phyloP scores from a whole-genome alignment of 371 early-diverging fungal genomes.

The Coemansia linderi region DNA sequence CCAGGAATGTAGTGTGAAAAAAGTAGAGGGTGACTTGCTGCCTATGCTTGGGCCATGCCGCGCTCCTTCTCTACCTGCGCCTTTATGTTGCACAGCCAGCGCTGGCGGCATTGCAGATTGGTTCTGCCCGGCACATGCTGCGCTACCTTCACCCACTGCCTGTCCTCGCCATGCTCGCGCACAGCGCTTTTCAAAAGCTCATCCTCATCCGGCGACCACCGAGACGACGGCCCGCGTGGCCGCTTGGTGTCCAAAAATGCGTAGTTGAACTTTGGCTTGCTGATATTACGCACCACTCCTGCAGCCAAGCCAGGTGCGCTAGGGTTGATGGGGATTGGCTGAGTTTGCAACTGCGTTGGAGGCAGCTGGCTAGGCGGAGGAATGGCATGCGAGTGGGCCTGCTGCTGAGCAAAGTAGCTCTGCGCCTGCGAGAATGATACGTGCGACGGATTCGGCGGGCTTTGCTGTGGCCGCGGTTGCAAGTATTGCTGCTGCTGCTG shows the following conservation, averaged over 20 bases:
- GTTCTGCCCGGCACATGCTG: conserved; percentile 73
- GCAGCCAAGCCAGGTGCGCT: conserved; percentile 12
- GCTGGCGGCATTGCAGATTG: conserved; percentile 85
- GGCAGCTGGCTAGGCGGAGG: conserved; percentile 7
- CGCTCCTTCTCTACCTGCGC: conserved; percentile 49
- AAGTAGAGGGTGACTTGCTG: neutral
- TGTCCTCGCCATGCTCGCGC: conserved; percentile 60
- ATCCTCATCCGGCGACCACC: conserved; percentile 71
- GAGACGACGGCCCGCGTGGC: conserved; percentile 54
- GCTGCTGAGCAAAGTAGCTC: conserved; percentile 24
- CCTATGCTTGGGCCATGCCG: conserved; percentile 10
- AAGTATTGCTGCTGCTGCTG: conserved; percentile 9
- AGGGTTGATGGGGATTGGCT: conserved; percentile 10
- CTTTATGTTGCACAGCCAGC: conserved; percentile 63
- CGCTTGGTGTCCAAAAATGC: conserved; percentile 53
- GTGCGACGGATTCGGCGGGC: conserved; percentile 22
- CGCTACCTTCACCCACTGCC: conserved; percentile 76
- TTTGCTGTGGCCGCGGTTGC: conserved; percentile 4
- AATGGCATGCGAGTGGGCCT: neutral
- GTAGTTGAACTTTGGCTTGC: conserved; percentile 52
- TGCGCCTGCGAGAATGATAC: conserved; percentile 25
- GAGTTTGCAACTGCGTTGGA: neutral
- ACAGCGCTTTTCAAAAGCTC: conserved; percentile 60
- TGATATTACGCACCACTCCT: conserved; percentile 18
- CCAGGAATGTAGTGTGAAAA: neutral